These are phyloP conservation scores for Blumeriella jaapii DNA, from an alignment of 2,329 filamentous ascomycete species.

Conservation along the genomic window DNA sequence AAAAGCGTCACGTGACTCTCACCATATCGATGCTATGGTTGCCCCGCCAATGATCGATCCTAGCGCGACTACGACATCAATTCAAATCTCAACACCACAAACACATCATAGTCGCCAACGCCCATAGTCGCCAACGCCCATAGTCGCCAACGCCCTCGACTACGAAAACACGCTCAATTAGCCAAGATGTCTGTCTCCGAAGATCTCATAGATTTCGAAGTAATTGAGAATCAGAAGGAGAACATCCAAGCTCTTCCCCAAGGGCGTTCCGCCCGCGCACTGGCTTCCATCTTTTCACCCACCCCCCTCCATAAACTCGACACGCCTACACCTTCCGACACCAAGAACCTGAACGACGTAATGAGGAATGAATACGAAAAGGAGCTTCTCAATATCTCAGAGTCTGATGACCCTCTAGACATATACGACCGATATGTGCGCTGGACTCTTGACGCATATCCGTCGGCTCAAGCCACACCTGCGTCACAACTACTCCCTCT, in stretches of 20 bases:
- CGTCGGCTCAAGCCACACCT: conserved; percentile 81
- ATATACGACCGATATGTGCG: conserved; percentile 93
- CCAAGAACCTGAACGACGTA: conserved; percentile 65
- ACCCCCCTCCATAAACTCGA: conserved; percentile 45
- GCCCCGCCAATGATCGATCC: too few relatives aligned
- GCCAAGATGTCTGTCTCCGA: conserved; percentile 35
- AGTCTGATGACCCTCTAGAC: conserved; percentile 91
- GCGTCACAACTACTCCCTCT: conserved; percentile 83
- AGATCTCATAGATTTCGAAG: conserved; percentile 65
- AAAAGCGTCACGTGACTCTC: too few relatives aligned
- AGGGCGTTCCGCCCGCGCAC: conserved; percentile 77
- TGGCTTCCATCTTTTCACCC: conserved; percentile 71
- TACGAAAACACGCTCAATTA: conserved; percentile 9
- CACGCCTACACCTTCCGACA: conserved; percentile 59
- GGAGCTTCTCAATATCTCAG: conserved; percentile 65
- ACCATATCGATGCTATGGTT: too few relatives aligned
- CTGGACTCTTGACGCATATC: conserved; percentile 93
- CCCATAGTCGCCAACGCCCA: background rate
- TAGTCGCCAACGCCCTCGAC: conserved; percentile 9
- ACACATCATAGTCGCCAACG: background rate
- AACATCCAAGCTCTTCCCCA: conserved; percentile 92
- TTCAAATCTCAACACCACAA: background rate
- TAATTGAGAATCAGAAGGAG: conserved; percentile 95
- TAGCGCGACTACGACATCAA: too few relatives aligned
- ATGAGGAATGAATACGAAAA: conserved; percentile 77